These are phyloP conservation scores for Medicago ruthenica DNA, from an alignment of 306 rosid genomes.

Conservation along the genomic window DNA sequence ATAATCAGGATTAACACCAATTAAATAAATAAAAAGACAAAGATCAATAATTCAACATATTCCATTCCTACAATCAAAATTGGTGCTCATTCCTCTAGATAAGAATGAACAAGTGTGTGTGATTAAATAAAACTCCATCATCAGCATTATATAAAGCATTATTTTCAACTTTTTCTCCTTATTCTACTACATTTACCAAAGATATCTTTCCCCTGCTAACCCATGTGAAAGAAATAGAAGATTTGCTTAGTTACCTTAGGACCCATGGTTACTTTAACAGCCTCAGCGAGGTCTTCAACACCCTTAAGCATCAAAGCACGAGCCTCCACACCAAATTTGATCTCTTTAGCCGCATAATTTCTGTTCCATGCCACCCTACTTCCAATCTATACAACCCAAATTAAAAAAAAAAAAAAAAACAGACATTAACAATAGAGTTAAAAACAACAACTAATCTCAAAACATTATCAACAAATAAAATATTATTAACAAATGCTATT, in stretches of 20 bases:
- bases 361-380: slow-evolving; percentile 75
- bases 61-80: slow-evolving; percentile 8
- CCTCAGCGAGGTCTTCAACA: slow-evolving; percentile 93
- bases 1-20: slow-evolving; percentile 23
- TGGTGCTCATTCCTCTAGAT: neutral
- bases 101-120: neutral
- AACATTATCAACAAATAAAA: slow-evolving; percentile 7
- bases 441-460: slow-evolving; percentile 5
- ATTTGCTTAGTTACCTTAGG: slow-evolving; percentile 69
- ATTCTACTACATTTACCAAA: neutral
- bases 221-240: neutral
- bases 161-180: slow-evolving; percentile 10
- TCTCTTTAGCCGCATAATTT: slow-evolving; percentile 89
- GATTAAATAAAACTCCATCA: neutral
- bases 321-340: slow-evolving; percentile 93
- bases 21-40: neutral
- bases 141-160: neutral
- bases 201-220: too few relatives aligned
- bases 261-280: slow-evolving; percentile 97
- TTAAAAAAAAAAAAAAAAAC: too few relatives aligned
- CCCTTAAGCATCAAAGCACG: slow-evolving; percentile 94
- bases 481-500: neutral
- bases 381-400: slow-evolving; percentile 57
- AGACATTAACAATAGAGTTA: neutral
- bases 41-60: neutral